phyloP scores from a whole-genome alignment of 2,329 filamentous ascomycete genomes.

The Fusarium nygamai region DNA sequence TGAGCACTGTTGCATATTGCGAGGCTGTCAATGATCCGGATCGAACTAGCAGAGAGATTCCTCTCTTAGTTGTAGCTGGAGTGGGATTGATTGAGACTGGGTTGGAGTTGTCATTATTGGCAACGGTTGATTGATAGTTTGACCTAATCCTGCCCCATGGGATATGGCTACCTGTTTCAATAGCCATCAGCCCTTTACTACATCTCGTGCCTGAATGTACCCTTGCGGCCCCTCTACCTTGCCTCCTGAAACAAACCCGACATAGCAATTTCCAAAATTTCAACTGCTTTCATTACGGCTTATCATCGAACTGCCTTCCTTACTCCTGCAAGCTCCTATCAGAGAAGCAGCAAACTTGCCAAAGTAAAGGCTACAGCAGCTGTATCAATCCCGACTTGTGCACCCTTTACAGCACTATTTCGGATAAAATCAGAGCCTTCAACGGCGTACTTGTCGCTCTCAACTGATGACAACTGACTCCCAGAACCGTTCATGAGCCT shows the following conservation, averaged over 20 bases:
- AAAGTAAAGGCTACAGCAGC: neutral
- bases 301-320: too few relatives aligned
- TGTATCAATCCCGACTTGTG: neutral
- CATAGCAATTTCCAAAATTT: too few relatives aligned
- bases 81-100: neutral
- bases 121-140: neutral
- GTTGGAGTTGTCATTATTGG: neutral
- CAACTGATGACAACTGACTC: rapidly evolving
- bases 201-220: too few relatives aligned
- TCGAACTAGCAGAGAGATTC: neutral
- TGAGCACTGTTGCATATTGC: neutral
- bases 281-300: too few relatives aligned
- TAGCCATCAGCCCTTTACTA: too few relatives aligned
- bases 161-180: too few relatives aligned
- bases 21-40: neutral
- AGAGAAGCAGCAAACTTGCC: rapidly evolving
- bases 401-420: neutral
- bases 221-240: too few relatives aligned
- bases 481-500: neutral
- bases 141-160: too few relatives aligned
- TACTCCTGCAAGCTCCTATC: rapidly evolving
- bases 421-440: neutral
- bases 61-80: neutral
- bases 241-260: too few relatives aligned
- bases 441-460: neutral